Conservation (phyloP, 768 basidiomycete genomes). For the Russula virescens region DNA sequence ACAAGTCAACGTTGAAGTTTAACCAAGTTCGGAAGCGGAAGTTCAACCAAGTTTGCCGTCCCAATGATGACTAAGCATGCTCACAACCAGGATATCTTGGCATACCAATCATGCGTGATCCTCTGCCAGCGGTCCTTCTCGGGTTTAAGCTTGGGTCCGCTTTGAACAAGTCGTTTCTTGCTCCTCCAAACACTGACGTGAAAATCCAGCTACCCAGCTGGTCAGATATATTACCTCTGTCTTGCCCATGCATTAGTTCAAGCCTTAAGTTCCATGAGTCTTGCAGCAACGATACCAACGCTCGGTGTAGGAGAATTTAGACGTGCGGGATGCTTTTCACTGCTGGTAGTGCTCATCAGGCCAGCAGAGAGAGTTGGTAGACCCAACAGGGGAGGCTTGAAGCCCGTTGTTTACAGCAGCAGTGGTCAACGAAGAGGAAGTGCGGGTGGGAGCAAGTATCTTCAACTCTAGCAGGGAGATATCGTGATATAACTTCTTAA, state of each 20-base stretch:
- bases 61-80: too few relatives aligned
- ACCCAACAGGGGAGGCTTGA: slow-evolving; percentile 24
- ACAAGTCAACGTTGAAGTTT: too few relatives aligned
- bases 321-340: slow-evolving; percentile 25
- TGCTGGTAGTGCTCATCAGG: slow-evolving; percentile 14
- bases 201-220: too few relatives aligned
- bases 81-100: slow-evolving; percentile 86
- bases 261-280: slow-evolving; percentile 77
- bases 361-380: slow-evolving; percentile 14
- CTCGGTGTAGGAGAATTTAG: slow-evolving; percentile 46
- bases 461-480: slow-evolving; percentile 78
- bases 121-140: slow-evolving; percentile 90
- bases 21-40: too few relatives aligned
- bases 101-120: slow-evolving; percentile 92
- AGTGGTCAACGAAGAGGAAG: slow-evolving; percentile 42
- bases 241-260: too few relatives aligned
- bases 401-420: slow-evolving; percentile 44
- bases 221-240: too few relatives aligned
- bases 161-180: too few relatives aligned
- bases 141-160: too few relatives aligned
- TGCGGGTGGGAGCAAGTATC: slow-evolving; percentile 43
- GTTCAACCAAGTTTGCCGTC: too few relatives aligned
- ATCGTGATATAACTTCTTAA: slow-evolving; percentile 77
- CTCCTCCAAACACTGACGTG: too few relatives aligned
- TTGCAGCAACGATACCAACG: slow-evolving; percentile 80